Percentiles rank a stretch among this genome's conserved stretches.
These are phyloP conservation scores for Cenchrus americanus DNA, from an alignment of 176 grass and related monocot genomes.

Conservation along the genomic window DNA sequence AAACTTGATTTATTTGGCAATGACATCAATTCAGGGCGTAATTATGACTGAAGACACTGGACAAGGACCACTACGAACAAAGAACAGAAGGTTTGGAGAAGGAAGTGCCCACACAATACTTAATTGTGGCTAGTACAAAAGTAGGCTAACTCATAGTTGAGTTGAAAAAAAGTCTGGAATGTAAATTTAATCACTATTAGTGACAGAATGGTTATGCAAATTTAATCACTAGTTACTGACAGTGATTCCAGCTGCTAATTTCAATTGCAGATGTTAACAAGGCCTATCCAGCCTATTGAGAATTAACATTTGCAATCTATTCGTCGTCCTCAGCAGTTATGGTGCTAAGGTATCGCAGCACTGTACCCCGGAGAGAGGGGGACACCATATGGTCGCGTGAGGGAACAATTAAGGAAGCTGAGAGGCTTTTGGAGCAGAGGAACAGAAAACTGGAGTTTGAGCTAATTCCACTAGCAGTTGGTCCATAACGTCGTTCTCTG, in stretches of 20 bases:
- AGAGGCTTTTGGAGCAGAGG: too few relatives aligned
- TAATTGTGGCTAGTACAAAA: neutral
- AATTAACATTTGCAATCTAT: too few relatives aligned
- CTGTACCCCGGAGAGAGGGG: too few relatives aligned
- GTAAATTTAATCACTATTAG: neutral
- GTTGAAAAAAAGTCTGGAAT: constrained; percentile 8
- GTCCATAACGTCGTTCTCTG: too few relatives aligned
- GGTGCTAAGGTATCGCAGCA: too few relatives aligned
- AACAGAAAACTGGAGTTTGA: too few relatives aligned
- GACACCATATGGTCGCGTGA: too few relatives aligned
- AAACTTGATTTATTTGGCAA: constrained; percentile 2
- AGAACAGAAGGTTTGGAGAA: neutral
- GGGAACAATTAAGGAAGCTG: too few relatives aligned
- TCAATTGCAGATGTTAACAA: neutral
- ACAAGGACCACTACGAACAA: neutral
- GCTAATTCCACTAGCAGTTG: too few relatives aligned
- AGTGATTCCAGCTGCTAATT: neutral
- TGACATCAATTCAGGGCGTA: constrained; percentile 13
- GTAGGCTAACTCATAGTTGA: constrained; percentile 24
- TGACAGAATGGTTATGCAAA: neutral
- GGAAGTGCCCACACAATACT: neutral
- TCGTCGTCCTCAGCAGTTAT: too few relatives aligned
- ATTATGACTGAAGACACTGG: neutral
- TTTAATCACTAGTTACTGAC: too few relatives aligned
- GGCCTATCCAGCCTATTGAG: neutral